These are phyloP conservation scores for Ganoderma resinaceum DNA, from an alignment of 1,284 basidiomycete genomes.

Conservation along the genomic window DNA sequence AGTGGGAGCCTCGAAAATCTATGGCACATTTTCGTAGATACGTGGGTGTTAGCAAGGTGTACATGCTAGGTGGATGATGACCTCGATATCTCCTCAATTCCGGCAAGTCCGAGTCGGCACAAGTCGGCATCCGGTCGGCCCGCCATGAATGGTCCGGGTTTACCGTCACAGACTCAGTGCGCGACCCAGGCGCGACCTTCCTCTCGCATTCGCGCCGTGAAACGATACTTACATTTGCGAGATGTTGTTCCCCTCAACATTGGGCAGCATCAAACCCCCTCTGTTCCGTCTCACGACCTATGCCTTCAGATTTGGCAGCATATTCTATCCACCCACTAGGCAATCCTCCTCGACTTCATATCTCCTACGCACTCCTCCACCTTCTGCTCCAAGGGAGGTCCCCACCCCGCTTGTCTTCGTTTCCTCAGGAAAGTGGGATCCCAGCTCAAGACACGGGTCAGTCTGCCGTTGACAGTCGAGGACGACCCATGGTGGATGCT, in stretches of 20 bases:
- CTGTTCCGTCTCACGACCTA: slow-evolving; percentile 13
- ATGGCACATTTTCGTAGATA: no score
- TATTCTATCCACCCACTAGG: slow-evolving; percentile 18
- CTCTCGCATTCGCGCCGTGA: no score
- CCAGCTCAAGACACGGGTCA: slow-evolving; percentile 26
- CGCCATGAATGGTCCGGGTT: no score
- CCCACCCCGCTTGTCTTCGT: slow-evolving; percentile 57
- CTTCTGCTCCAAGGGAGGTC: slow-evolving; percentile 51
- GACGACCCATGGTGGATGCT: not conserved
- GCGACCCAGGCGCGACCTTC: no score
- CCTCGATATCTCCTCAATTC: not conserved
- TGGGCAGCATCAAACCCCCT: not conserved
- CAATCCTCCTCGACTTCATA: slow-evolving; percentile 25
- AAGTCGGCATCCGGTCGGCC: no score
- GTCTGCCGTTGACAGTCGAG: not conserved
- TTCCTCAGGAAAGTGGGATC: slow-evolving; percentile 33
- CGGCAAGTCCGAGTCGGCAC: no score
- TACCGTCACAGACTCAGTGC: no score
- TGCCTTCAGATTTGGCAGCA: slow-evolving; percentile 22
- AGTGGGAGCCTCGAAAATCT: no score
- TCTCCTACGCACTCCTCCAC: slow-evolving; percentile 46
- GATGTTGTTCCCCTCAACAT: not conserved
- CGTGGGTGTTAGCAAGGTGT: no score
- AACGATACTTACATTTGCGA: no score
- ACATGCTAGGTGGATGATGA: no score